Conservation (phyloP, 2,329 filamentous ascomycete species). For the Clonostachys chloroleuca region DNA sequence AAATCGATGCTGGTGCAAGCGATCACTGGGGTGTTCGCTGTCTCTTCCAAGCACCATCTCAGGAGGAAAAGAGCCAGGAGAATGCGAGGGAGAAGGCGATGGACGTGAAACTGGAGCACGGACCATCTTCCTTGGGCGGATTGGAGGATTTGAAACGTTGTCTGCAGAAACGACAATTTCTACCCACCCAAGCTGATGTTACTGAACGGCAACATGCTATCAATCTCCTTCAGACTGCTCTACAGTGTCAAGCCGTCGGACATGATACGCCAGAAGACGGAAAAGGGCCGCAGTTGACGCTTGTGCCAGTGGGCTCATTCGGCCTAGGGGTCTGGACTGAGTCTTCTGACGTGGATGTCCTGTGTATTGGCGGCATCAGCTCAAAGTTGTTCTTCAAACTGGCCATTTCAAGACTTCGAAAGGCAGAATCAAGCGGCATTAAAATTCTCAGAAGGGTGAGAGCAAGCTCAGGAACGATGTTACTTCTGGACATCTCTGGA, state of each 20-base stretch:
- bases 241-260: constrained; percentile 24
- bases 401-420: constrained; percentile 48
- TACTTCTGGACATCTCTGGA: constrained; percentile 55
- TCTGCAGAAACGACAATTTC: constrained; percentile 27
- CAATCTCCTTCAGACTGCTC: constrained; percentile 31
- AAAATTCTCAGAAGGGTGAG: constrained; percentile 52
- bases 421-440: constrained; percentile 34
- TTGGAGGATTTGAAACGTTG: constrained; percentile 26
- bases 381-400: constrained; percentile 57
- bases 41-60: constrained; percentile 16
- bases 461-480: constrained; percentile 56
- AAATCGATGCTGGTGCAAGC: constrained; percentile 26
- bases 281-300: constrained; percentile 30
- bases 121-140: constrained; percentile 19
- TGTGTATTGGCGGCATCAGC: constrained; percentile 60
- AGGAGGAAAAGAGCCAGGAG: too few species aligned
- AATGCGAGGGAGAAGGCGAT: too few species aligned
- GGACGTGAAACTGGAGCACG: constrained; percentile 11
- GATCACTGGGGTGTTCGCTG: constrained; percentile 57
- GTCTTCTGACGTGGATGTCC: constrained; percentile 59
- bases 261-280: constrained; percentile 5
- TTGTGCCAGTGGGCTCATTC: constrained; percentile 63
- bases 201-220: constrained; percentile 36
- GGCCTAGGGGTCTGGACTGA: constrained; percentile 57
- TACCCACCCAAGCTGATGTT: constrained; percentile 42